Percentiles rank a stretch among this genome's conserved stretches.
These are phyloP conservation scores for Skeletonema tropicum DNA, from an alignment of 108 stramenopile genomes.

Conservation along the genomic window DNA sequence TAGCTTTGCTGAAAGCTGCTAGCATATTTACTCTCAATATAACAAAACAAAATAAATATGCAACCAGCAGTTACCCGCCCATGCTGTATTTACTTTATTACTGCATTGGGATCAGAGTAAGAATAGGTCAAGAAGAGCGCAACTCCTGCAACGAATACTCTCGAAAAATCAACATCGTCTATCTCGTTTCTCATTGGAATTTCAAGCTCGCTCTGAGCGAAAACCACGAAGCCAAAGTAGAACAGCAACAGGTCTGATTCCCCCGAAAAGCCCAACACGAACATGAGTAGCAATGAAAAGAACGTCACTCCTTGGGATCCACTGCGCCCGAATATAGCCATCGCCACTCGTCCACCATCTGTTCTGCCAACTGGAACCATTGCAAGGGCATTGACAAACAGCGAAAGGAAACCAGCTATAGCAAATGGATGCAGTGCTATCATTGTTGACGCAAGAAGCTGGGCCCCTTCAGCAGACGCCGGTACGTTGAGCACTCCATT, in stretches of 20 bases:
- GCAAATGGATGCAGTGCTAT: conserved; percentile 83
- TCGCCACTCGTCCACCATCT: conserved; percentile 79
- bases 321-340: conserved; percentile 73
- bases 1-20: too few relatives aligned
- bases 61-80: neutral
- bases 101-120: conserved; percentile 78
- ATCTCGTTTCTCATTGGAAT: conserved; percentile 81
- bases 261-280: conserved; percentile 52
- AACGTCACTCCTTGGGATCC: conserved; percentile 65
- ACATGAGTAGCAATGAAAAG: conserved; percentile 46
- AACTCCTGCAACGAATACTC: conserved; percentile 59
- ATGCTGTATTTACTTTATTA: neutral
- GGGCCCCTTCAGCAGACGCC: conserved; percentile 58
- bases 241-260: conserved; percentile 76
- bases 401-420: conserved; percentile 74
- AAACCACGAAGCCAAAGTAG: conserved; percentile 71
- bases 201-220: conserved; percentile 79
- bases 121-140: conserved; percentile 62
- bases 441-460: conserved; percentile 60
- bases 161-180: conserved; percentile 59
- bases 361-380: conserved; percentile 82
- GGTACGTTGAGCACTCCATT: conserved; percentile 74
- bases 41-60: conserved; percentile 8
- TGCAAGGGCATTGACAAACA: conserved; percentile 77
- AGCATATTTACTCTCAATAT: too few relatives aligned